Evolutionary conservation across 352 stramenopile species (phyloP), one percentile per base, ranked within the genome.

Genomic region (Phytophthora sansomeana): DNA sequence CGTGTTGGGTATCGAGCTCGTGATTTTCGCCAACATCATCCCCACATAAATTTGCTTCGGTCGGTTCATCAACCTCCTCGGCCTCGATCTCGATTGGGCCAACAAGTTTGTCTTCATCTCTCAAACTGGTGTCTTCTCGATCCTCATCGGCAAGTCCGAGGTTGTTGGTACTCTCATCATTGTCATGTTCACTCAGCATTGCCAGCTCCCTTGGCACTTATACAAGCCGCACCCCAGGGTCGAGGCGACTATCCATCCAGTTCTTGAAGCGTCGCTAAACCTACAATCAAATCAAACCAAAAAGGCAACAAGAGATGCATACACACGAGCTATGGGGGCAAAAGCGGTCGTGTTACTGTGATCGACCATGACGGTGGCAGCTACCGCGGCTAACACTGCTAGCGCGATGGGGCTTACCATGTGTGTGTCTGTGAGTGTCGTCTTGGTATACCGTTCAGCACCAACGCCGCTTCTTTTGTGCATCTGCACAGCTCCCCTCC

Each of bases 371-470:
- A 50, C 49, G 21, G 52, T 38, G 47, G 35, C 42, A 57, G 61
- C 43, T 57, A 42, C 51, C 56, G 55, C 28, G 56, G 44, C 46
- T 42, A 44, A 57, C 14, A 55, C 11, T 61, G 49, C 58, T 62
- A 69, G 56, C 54, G 61, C 50, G 44, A 52, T 44, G 28, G 32
- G 17, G 32, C 39, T 52, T 48, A 44, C 36, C 69, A 35, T 66
- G 13, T 78, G 49, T 75, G 54, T 77, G 24, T 74, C 10, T 63
- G 32, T 64, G 41, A 74, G 43, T 80, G 38, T 73, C 54, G 44
- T 66, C 48, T 63, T 44, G 50, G 63, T 29, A 58, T 17, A 35
- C 43, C 26, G 7, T 50, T 67, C 44, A 36, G 21, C 29, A 56
- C 30, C 35, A 30, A 43, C 17, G 47, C 48, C 63, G 29, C 44